Conservation (phyloP, 768 basidiomycete species). For the Pisolithus tinctorius region DNA sequence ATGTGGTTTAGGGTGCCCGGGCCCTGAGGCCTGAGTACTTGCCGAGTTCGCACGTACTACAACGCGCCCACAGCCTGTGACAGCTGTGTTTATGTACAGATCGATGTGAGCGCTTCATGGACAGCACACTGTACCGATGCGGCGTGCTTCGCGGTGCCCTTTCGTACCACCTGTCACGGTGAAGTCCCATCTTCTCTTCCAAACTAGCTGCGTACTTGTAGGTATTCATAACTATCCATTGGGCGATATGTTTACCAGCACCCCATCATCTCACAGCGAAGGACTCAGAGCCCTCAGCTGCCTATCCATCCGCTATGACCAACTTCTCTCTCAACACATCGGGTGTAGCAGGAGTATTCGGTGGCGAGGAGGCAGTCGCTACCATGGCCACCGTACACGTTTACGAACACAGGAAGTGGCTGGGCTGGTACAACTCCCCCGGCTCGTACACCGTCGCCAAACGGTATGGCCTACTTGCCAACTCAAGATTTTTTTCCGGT, state of each 20-base stretch:
- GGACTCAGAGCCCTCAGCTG: slow-evolving; percentile 22
- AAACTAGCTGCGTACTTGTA: not conserved
- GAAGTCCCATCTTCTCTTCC: too few species aligned
- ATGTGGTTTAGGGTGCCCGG: too few species aligned
- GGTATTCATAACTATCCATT: not conserved
- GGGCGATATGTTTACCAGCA: not conserved
- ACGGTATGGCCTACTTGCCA: slow-evolving; percentile 10
- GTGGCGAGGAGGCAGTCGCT: slow-evolving; percentile 5
- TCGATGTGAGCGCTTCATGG: too few species aligned
- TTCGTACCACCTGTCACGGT: too few species aligned
- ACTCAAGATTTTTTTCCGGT: too few species aligned
- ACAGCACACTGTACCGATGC: too few species aligned
- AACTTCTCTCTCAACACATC: slow-evolving; percentile 2
- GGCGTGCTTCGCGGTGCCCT: too few species aligned
- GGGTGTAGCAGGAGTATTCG: not conserved
- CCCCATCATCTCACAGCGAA: slow-evolving; percentile 8
- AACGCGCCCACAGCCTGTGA: too few species aligned
- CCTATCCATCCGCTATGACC: not conserved
- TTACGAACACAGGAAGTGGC: slow-evolving; percentile 25
- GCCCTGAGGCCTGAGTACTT: too few species aligned
- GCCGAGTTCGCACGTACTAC: too few species aligned
- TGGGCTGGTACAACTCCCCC: slow-evolving; percentile 35
- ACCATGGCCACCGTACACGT: slow-evolving; percentile 34
- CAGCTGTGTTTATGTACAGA: too few species aligned
- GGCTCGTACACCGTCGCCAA: slow-evolving; percentile 31